Conservation (phyloP, 306 rosid genomes). For the Inga leiocalycina region DNA sequence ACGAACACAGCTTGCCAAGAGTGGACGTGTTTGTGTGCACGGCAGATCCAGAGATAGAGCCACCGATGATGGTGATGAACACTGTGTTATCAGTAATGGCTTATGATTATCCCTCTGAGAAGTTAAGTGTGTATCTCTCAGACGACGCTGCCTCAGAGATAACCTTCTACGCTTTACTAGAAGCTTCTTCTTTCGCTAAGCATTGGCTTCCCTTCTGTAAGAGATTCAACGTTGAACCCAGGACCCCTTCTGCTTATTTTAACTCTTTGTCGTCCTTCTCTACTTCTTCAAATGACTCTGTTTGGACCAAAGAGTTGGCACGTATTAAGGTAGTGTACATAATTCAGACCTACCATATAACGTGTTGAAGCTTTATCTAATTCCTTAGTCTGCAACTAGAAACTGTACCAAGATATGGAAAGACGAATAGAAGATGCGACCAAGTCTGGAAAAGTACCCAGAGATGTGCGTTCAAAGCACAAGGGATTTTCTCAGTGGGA, state of each 20-base stretch:
- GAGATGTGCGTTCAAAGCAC: constrained; percentile 53
- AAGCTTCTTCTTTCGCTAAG: constrained; percentile 81
- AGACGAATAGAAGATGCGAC: constrained; percentile 49
- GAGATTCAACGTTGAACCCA: constrained; percentile 61
- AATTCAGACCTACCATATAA: neutral
- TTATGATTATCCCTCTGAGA: constrained; percentile 71
- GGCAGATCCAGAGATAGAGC: constrained; percentile 78
- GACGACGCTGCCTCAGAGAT: constrained; percentile 76
- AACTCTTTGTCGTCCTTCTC: neutral
- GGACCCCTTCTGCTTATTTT: constrained; percentile 80
- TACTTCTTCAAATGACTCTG: neutral
- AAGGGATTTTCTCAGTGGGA: constrained; percentile 69
- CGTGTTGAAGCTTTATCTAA: neutral
- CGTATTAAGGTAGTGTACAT: constrained; percentile 47
- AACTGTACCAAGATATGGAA: constrained; percentile 72
- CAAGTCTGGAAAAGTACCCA: constrained; percentile 49
- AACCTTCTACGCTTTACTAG: constrained; percentile 65
- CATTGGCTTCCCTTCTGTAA: constrained; percentile 85
- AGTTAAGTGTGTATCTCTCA: constrained; percentile 74
- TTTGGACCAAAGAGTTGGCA: neutral
- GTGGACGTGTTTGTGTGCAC: constrained; percentile 92
- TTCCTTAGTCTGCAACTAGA: constrained; percentile 34
- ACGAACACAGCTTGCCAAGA: constrained; percentile 51
- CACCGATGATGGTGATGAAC: constrained; percentile 76
- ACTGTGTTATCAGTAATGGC: constrained; percentile 84